These are phyloP conservation scores for Malus domestica DNA, from an alignment of 306 rosid species.

Conservation along the genomic window ASM211411v1 NC_041790.1:5339001-5339500, in stretches of 20 bases:
- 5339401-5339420: constrained; percentile 18
- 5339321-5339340: constrained; percentile 13
- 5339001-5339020: constrained; percentile 2
- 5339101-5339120: constrained; percentile 52
- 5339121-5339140: constrained; percentile 27
- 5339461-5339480: constrained; percentile 2
- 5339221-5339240: background rate
- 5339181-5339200: constrained; percentile 14
- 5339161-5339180: constrained; percentile 13
- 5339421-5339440: constrained; percentile 11
- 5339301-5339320: constrained; percentile 20
- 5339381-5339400: constrained; percentile 26
- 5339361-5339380: constrained; percentile 20
- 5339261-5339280: constrained; percentile 22
- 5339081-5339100: constrained; percentile 36
- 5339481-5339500: constrained; percentile 13
- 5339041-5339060: constrained; percentile 26
- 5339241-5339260: constrained; percentile 14
- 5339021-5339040: constrained; percentile 15
- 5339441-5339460: constrained; percentile 10
- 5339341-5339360: constrained; percentile 31
- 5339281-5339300: constrained; percentile 69
- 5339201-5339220: constrained; percentile 31
- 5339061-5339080: constrained; percentile 17
- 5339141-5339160: constrained; percentile 22